Evolutionary conservation across 805 yeast species (phyloP).

Genomic region (Starmerella riodocensis): DNA sequence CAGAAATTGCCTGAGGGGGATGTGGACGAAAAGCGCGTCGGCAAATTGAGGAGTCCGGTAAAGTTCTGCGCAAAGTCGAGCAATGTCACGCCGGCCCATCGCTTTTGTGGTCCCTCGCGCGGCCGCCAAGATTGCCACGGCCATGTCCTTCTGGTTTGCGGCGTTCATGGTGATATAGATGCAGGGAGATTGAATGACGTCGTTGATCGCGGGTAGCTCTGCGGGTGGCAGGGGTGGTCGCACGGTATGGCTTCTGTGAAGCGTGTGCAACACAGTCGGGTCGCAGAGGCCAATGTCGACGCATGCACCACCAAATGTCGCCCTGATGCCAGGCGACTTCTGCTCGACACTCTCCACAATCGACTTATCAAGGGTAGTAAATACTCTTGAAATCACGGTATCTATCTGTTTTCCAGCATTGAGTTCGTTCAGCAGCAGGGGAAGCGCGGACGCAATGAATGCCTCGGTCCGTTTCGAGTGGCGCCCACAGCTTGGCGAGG

Average conservation of each 20-base stretch:
- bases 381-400: slow-evolving; percentile 22
- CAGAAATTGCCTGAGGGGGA: slow-evolving; percentile 34
- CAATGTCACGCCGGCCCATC: slow-evolving; percentile 9
- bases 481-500: slow-evolving; percentile 3
- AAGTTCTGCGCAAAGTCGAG: slow-evolving; percentile 36
- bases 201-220: not conserved
- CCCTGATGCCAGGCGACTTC: slow-evolving; percentile 10
- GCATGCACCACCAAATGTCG: slow-evolving; percentile 17
- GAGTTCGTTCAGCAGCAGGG: slow-evolving; percentile 32
- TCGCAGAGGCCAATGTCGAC: slow-evolving; percentile 21
- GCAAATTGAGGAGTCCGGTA: slow-evolving; percentile 34
- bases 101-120: slow-evolving; percentile 6
- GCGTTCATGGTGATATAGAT: slow-evolving; percentile 4
- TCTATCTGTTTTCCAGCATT: slow-evolving; percentile 28
- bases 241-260: slow-evolving; percentile 17
- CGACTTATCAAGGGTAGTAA: slow-evolving; percentile 22
- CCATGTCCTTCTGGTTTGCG: slow-evolving; percentile 10
- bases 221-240: slow-evolving; percentile 1
- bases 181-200: not conserved
- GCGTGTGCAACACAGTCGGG: slow-evolving; percentile 18
- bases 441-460: slow-evolving; percentile 36
- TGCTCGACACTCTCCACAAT: slow-evolving; percentile 17
- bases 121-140: slow-evolving; percentile 6
- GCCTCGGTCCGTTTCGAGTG: slow-evolving; percentile 13
- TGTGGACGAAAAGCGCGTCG: slow-evolving; percentile 33